Conservation (phyloP, 176 grass and related monocot genomes). For the sorghum (Sorghum bicolor) region DNA sequence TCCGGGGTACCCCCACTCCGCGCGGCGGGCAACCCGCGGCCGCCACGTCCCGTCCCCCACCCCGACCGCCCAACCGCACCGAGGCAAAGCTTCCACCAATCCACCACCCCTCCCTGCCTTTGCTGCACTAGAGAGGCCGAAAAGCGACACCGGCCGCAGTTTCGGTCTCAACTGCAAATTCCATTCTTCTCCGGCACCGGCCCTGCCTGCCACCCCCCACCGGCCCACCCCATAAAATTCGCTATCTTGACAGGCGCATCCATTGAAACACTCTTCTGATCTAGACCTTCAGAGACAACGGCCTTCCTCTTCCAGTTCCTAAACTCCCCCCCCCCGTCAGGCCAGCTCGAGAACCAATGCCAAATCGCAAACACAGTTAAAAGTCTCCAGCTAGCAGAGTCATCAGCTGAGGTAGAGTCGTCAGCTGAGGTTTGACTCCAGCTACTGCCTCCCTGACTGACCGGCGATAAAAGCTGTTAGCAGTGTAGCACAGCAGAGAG, state of each 20-base stretch:
- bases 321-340: too few species aligned
- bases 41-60: conserved; percentile 9
- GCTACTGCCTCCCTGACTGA: background rate
- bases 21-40: background rate
- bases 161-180: conserved; percentile 2
- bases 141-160: background rate
- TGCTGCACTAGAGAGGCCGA: background rate
- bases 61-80: conserved; percentile 24
- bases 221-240: background rate
- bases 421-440: conserved; percentile 7
- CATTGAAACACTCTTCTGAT: background rate
- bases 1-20: background rate
- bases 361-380: background rate
- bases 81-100: conserved; percentile 8
- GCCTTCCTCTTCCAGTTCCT: background rate
- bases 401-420: background rate
- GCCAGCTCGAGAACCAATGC: background rate
- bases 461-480: background rate
- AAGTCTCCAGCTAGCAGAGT: background rate
- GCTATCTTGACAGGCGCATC: background rate
- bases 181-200: background rate
- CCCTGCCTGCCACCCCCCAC: background rate
- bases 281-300: background rate
- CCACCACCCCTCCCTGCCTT: background rate
- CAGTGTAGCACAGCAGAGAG: background rate